phyloP scores from a whole-genome alignment of 768 basidiomycete genomes.

The Lentinus brumalis region DNA sequence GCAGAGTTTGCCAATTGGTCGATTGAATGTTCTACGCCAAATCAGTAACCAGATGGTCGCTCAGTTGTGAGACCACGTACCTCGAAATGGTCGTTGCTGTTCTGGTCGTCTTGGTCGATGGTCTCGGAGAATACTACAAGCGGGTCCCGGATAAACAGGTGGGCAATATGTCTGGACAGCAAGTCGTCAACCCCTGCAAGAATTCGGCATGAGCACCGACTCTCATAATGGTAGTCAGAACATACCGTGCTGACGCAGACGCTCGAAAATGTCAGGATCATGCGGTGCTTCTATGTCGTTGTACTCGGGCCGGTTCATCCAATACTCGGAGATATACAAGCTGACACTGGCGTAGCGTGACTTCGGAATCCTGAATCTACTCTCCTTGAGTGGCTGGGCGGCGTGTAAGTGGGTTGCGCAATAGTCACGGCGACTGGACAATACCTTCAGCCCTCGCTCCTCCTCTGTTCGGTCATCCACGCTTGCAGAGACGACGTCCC shows the following conservation, averaged over 20 bases:
- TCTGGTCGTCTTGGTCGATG: constrained; percentile 85
- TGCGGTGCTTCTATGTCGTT: constrained; percentile 86
- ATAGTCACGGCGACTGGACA: constrained; percentile 10
- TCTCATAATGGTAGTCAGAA: constrained; percentile 1
- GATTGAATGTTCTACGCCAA: constrained; percentile 88
- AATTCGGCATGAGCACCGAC: neutral
- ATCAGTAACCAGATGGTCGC: neutral
- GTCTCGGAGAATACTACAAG: constrained; percentile 94
- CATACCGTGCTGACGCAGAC: constrained; percentile 77
- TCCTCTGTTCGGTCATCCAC: constrained; percentile 97
- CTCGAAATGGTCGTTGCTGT: constrained; percentile 95
- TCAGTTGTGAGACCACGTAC: constrained; percentile 29
- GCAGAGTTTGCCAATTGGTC: constrained; percentile 98
- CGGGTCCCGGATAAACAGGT: constrained; percentile 97
- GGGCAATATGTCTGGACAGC: constrained; percentile 89
- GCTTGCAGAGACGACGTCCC: constrained; percentile 99
- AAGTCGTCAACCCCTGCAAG: constrained; percentile 77
- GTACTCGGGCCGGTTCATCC: constrained; percentile 90
- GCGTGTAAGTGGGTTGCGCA: constrained; percentile 8
- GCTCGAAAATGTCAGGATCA: constrained; percentile 70
- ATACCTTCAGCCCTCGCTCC: constrained; percentile 85
- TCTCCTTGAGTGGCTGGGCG: constrained; percentile 71
- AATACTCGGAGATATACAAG: constrained; percentile 85
- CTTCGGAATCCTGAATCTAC: constrained; percentile 84
- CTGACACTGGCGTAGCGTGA: constrained; percentile 97